phyloP scores from a whole-genome alignment of 345 rosid genomes.

The Dipteronia sinensis region DNA sequence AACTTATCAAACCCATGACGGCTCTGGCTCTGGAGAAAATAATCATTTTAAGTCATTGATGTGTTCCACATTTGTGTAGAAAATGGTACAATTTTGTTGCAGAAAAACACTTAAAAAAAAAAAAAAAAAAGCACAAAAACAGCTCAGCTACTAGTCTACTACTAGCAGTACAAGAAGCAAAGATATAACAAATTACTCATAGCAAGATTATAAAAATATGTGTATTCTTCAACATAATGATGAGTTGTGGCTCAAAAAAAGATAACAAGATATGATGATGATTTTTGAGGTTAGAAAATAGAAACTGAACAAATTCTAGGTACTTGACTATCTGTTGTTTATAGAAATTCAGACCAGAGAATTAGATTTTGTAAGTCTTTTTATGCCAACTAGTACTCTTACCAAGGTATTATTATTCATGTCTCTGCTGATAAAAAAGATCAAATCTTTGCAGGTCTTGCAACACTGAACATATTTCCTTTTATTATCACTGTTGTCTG shows the following conservation, averaged over 20 bases:
- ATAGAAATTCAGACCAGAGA: neutral
- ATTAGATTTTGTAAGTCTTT: conserved; percentile 2
- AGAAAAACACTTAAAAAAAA: neutral
- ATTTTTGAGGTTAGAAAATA: conserved; percentile 12
- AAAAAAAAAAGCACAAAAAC: neutral
- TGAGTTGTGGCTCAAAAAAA: conserved; percentile 1
- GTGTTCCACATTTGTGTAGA: conserved; percentile 22
- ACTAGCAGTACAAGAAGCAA: neutral
- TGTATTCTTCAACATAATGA: conserved; percentile 16
- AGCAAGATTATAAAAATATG: conserved; percentile 14
- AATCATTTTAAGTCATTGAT: conserved; percentile 28
- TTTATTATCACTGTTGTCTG: neutral
- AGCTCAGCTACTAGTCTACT: neutral
- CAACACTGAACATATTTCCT: neutral
- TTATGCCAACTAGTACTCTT: neutral
- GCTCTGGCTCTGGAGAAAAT: neutral
- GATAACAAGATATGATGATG: conserved; percentile 18
- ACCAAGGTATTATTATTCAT: conserved; percentile 9
- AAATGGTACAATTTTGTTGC: neutral
- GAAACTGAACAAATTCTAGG: neutral
- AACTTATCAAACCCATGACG: conserved; percentile 18
- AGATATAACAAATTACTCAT: too few species aligned
- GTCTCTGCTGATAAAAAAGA: neutral
- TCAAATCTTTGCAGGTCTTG: conserved; percentile 10
- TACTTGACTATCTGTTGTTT: neutral